Conservation (phyloP, 202 grass and related monocot genomes). For the Setaria viridis region DNA sequence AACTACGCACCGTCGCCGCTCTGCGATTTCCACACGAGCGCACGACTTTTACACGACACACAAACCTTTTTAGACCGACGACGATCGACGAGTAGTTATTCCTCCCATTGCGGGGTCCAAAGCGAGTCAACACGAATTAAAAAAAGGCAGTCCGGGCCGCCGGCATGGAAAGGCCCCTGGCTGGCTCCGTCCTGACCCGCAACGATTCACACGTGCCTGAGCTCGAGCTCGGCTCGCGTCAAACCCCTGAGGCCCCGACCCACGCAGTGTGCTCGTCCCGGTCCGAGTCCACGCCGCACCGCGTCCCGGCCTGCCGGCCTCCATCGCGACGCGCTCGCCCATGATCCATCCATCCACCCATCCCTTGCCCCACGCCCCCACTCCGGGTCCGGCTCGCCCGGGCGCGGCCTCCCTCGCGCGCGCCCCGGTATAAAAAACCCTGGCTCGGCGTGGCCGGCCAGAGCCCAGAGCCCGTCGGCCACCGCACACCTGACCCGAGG, state of each 20-base stretch:
- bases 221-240: background rate
- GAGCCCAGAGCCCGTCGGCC: background rate
- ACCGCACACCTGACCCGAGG: background rate
- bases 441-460: background rate
- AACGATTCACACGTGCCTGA: slow-evolving; percentile 48
- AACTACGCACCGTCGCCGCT: background rate
- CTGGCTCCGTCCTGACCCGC: slow-evolving; percentile 6
- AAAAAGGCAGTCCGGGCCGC: background rate
- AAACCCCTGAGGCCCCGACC: background rate
- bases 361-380: background rate
- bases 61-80: background rate
- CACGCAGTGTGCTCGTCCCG: background rate
- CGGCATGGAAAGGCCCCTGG: background rate
- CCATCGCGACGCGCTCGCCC: background rate
- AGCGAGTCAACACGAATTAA: slow-evolving; percentile 32
- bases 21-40: background rate
- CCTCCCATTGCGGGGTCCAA: background rate
- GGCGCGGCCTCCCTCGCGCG: background rate
- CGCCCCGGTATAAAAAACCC: slow-evolving; percentile 10
- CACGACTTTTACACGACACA: slow-evolving; percentile 16
- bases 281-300: slow-evolving; percentile 33
- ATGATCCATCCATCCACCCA: background rate
- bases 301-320: background rate
- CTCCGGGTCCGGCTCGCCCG: background rate
- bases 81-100: background rate